phyloP scores from a whole-genome alignment of 192 early-diverging fungal genomes.

The Chytriomyces confervae region DNA sequence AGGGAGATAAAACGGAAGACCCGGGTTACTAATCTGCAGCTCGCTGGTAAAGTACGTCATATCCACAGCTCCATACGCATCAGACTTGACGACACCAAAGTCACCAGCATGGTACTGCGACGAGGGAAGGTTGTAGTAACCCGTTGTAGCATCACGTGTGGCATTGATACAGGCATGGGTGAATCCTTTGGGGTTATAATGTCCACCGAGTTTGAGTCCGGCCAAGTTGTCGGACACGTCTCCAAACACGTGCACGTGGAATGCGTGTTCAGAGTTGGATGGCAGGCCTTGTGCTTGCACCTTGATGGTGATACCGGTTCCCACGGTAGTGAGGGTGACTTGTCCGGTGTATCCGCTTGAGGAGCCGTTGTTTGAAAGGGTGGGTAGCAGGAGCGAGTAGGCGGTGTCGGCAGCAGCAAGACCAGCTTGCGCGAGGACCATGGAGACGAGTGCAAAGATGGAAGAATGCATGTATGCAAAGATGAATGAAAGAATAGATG shows the following conservation, averaged over 20 bases:
- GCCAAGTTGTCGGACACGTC: conserved; percentile 7
- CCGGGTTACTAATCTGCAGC: neutral
- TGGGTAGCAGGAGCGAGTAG: no score
- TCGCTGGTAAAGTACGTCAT: conserved; percentile 4
- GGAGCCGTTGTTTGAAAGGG: no score
- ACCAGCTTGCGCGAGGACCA: no score
- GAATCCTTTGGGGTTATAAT: conserved; percentile 37
- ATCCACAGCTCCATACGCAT: conserved; percentile 16
- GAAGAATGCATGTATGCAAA: no score
- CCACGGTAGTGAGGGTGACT: neutral
- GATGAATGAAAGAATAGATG: no score
- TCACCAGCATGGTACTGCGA: conserved; percentile 37
- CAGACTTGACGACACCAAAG: conserved; percentile 36
- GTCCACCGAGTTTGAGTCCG: neutral
- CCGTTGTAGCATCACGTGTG: neutral
- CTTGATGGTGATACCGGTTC: conserved; percentile 1
- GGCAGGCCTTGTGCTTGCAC: conserved; percentile 8
- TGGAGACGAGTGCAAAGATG: no score
- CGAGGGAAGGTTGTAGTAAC: neutral
- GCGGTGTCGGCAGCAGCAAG: no score
- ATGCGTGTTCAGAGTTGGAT: conserved; percentile 28
- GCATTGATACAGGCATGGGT: conserved; percentile 26
- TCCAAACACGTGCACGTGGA: conserved; percentile 42
- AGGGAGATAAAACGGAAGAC: neutral
- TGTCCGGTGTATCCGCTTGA: neutral